Evolutionary conservation across 73 alveolate genomes (phyloP).

Genomic region (Paramecium tetraurelia): DNA sequence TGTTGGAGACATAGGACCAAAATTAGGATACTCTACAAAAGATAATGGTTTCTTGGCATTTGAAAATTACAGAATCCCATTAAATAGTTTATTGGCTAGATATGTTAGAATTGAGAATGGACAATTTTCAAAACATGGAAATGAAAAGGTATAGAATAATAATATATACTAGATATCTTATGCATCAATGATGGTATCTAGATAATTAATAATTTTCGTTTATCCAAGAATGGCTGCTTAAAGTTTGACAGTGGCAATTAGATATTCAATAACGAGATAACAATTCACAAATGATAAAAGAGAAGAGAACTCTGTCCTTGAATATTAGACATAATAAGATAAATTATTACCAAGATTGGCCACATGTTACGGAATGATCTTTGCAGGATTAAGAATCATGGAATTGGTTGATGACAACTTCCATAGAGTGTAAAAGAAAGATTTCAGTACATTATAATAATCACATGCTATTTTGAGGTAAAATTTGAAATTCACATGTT

Average conservation of each 20-base stretch:
- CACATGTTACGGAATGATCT: constrained; percentile 62
- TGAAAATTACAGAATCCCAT: constrained; percentile 78
- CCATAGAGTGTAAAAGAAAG: constrained; percentile 64
- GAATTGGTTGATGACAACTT: constrained; percentile 57
- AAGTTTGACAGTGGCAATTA: constrained; percentile 71
- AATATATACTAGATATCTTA: constrained; percentile 26
- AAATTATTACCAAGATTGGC: constrained; percentile 73
- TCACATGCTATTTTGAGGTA: constrained; percentile 70
- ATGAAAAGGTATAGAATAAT: constrained; percentile 40
- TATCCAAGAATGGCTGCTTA: constrained; percentile 51
- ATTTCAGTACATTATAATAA: constrained; percentile 55
- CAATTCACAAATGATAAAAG: constrained; percentile 72
- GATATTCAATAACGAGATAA: constrained; percentile 79
- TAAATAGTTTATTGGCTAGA: constrained; percentile 72
- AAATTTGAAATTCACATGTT: constrained; percentile 43
- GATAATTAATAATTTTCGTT: constrained; percentile 19
- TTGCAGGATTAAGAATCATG: constrained; percentile 46
- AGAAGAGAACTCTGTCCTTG: constrained; percentile 75
- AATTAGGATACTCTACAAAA: constrained; percentile 75
- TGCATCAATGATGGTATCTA: constrained; percentile 54
- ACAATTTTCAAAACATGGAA: constrained; percentile 55
- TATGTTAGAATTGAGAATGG: constrained; percentile 81
- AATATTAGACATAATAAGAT: constrained; percentile 76
- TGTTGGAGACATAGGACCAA: constrained; percentile 96
- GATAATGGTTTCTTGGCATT: constrained; percentile 83